Base-by-base conservation (phyloP, 768 basidiomycete genomes). In the Boletus rubropictus region DNA sequence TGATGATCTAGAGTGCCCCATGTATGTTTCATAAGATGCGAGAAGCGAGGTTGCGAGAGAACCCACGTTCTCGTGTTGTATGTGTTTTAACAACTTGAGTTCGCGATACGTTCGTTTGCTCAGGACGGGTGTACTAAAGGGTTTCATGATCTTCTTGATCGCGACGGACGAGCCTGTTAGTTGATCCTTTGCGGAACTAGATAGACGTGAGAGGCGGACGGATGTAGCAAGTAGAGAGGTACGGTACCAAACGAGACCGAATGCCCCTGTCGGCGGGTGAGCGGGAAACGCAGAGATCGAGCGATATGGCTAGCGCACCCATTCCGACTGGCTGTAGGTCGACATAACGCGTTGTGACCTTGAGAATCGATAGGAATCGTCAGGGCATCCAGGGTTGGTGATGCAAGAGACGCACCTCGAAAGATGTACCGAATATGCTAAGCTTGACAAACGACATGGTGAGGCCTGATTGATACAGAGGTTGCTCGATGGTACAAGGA, bases 71-170 rank as follows among this genome's bases (percentile, higher is more conserved):
- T 97, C 95, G 68, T 97, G 95, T 62, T 95, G 89, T 59, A 99
- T 89, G 68, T 99, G 95, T 72, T 98, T 98, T 63, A 99, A 78
- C 34, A 99, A 78, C 71, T 99, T 99, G 60, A 99, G 79, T 71
- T 99, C 96, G 51, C 96, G 81, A 69, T 98, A 98, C 1, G 96
- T 99, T 54, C 96, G 78, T 72, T 98, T 98, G 69, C 85, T 86
- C 58, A 99, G 77, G n/a, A 99, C 96, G 17, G 96, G 94, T 6
- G 96, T 97, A 65, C 87, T 89, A 73, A 99, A 99, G 7, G 96
- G 96, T 69, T 99, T 99, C 95, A 98, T 98, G 75, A 98, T 99
- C 82, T 98, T 98, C 81, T 99, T 99, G 75, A 99, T 94, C 61
- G 96, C 96, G 48, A 95, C 94, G 15, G 90, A 88, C 38, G 91